Evolutionary conservation across 306 rosid species (phyloP).

Genomic region (Potentilla sterilis): DNA sequence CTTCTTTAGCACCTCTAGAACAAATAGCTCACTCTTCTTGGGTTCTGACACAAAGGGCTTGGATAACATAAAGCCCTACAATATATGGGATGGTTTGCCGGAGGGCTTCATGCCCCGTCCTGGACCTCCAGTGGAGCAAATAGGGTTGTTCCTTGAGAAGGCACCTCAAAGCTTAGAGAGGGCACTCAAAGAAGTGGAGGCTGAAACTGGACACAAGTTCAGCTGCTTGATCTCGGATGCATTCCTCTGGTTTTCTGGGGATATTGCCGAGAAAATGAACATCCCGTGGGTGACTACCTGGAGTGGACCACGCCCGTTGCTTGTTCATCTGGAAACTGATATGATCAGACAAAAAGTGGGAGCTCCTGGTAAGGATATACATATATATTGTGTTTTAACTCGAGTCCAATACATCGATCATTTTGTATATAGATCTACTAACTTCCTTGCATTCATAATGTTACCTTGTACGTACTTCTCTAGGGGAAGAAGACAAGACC

Average conservation of each 20-base stretch:
- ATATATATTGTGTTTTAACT: neutral
- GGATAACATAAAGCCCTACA: neutral
- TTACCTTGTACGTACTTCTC: neutral
- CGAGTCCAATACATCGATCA: neutral
- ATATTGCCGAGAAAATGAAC: neutral
- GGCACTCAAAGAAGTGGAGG: neutral
- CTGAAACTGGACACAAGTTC: conserved; percentile 1
- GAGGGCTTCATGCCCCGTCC: neutral
- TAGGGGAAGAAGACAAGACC: neutral
- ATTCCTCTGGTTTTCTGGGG: neutral
- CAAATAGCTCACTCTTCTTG: neutral
- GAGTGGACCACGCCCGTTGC: neutral
- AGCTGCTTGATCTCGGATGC: neutral
- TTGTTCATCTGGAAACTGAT: neutral
- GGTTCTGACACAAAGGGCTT: neutral
- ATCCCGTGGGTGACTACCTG: neutral
- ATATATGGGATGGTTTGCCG: neutral
- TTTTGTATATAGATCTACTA: neutral
- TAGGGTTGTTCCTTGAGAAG: neutral
- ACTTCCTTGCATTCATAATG: neutral
- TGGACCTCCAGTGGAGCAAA: neutral
- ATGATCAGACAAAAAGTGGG: neutral
- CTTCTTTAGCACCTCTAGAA: neutral
- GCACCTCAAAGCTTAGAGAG: neutral
- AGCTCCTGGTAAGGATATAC: neutral